Evolutionary conservation across 345 rosid genomes (phyloP).

Genomic region (Corymbia maculata): DNA sequence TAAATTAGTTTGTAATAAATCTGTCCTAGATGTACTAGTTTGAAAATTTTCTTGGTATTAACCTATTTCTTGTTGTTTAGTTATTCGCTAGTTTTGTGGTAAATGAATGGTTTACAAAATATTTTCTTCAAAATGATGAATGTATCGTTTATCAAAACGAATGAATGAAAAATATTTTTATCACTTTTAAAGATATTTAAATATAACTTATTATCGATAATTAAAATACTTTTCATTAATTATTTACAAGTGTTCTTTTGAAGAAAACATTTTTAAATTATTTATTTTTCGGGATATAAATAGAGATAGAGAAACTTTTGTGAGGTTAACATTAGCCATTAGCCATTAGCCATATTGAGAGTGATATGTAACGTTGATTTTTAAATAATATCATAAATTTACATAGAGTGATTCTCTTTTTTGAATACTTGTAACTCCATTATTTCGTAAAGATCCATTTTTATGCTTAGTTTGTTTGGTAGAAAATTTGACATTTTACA

Average conservation of each 20-base stretch:
- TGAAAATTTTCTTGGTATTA: too few species aligned
- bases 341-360: neutral
- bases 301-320: fast-evolving
- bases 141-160: too few species aligned
- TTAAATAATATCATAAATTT: neutral
- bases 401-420: neutral
- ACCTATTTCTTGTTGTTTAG: too few species aligned
- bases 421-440: neutral
- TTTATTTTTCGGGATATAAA: too few species aligned
- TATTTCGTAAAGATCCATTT: neutral
- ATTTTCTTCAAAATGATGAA: fast-evolving
- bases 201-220: too few species aligned
- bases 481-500: neutral
- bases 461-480: neutral
- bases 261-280: fast-evolving
- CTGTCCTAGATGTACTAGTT: too few species aligned
- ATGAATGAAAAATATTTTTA: too few species aligned
- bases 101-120: too few species aligned
- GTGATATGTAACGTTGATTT: neutral
- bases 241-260: too few species aligned
- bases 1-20: too few species aligned
- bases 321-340: neutral
- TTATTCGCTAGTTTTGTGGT: too few species aligned
- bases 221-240: too few species aligned
- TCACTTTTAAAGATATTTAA: fast-evolving